Base-by-base conservation (phyloP, 2,329 filamentous ascomycete genomes). In the Cladorrhinum sp. region DNA sequence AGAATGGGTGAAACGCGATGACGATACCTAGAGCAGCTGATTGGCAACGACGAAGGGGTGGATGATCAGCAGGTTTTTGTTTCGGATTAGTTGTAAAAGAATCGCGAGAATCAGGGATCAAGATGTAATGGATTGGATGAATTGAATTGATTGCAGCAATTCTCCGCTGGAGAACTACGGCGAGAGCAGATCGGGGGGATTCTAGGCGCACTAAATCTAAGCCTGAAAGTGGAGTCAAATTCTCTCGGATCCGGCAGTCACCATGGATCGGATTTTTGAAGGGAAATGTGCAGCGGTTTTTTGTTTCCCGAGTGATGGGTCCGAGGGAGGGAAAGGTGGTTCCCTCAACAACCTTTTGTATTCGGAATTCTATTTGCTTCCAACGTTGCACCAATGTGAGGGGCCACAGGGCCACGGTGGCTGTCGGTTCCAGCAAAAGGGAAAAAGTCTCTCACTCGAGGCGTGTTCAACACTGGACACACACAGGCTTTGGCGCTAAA, bases 1-100 rank as follows among this genome's bases (percentile, higher is more conserved):
- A 57, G 30, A 24, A 42, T 20, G 53, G 54, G 39, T 63, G 61
- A 65, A 60, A 63, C 59, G 50, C 12, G 54, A 60, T 61, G 63
- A 58, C 58, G 53, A 60, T 36, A 48, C 28, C 36, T 33, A n/a
- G n/a, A n/a, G n/a, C n/a, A n/a, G n/a, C n/a, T n/a, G n/a, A n/a
- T n/a, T n/a, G n/a, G n/a, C n/a, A n/a, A n/a, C n/a, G n/a, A n/a
- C n/a, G n/a, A n/a, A n/a, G n/a, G 62, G 63, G 56, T 61, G 63
- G 55, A 51, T 39, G 63, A 65, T 65, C 63, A 60, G 52, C 63
- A 28, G 33, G 5, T 53, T 56, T 46, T 49, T 63, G 63, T 65
- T 62, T 65, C 63, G 61, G 59, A 65, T 53, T 30, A 8, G 46
- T 39, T 18, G 18, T 39, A 16, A 20, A 30, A 28, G 33, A 54